Evolutionary conservation across 345 rosid species (phyloP).

Genomic region (Eucalyptus sp.): DNA sequence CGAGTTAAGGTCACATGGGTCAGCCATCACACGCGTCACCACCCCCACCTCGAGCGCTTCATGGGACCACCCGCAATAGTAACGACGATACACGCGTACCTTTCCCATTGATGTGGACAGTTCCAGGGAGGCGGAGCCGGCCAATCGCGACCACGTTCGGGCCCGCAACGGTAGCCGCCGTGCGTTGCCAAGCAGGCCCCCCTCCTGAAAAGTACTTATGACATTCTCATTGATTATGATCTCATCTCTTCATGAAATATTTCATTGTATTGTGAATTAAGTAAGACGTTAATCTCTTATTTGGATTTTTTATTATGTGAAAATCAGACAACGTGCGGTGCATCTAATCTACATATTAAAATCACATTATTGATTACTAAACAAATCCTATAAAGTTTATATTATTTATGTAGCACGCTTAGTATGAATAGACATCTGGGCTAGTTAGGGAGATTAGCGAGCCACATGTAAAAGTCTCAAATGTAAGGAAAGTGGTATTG

Average conservation of each 20-base stretch:
- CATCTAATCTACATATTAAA: neutral
- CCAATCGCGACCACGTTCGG: neutral
- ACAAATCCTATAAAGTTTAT: neutral
- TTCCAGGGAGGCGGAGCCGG: neutral
- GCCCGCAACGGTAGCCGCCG: neutral
- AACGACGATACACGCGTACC: neutral
- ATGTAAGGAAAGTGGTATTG: neutral
- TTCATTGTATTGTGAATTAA: neutral
- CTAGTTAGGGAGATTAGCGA: neutral
- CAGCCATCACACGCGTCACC: neutral
- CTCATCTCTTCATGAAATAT: neutral
- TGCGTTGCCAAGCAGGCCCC: neutral
- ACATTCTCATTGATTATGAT: neutral
- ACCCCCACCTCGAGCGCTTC: neutral
- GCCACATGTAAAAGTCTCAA: accelerated
- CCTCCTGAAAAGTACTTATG: accelerated
- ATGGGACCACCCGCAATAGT: neutral
- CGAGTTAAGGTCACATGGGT: neutral
- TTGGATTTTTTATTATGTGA: neutral
- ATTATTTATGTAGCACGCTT: neutral
- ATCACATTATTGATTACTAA: neutral
- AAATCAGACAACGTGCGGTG: neutral
- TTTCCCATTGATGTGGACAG: neutral
- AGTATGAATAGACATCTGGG: neutral
- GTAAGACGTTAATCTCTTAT: neutral